Conservation (phyloP, 1,139 yeast species). For the Debaryomyces fabryi region DNA sequence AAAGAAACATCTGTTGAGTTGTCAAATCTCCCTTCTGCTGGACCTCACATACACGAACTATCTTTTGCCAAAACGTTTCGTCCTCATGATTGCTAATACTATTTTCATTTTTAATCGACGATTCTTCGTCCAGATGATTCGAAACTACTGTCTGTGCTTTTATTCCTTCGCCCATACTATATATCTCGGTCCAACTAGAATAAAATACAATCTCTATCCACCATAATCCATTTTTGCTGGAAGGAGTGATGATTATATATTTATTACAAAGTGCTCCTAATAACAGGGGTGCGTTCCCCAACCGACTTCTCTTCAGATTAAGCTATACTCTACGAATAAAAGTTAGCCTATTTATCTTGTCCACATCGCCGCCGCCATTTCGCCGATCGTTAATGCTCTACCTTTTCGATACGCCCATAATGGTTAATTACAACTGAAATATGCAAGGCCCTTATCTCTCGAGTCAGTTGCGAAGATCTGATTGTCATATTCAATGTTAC, state of each 20-base stretch:
- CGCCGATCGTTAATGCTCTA: not conserved
- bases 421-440: not conserved
- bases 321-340: not conserved
- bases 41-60: slow-evolving; percentile 22
- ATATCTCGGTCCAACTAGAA: not conserved
- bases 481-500: not conserved
- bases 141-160: not conserved
- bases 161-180: not conserved
- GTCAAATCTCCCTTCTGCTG: slow-evolving; percentile 40
- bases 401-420: not conserved
- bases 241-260: not conserved
- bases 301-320: not conserved
- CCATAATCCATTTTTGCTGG: not conserved
- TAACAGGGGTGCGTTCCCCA: slow-evolving; percentile 3
- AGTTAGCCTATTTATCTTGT: not conserved
- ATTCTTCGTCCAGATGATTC: not conserved
- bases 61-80: slow-evolving; percentile 19
- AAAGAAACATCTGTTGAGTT: slow-evolving; percentile 58
- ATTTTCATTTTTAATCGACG: not conserved
- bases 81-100: slow-evolving; percentile 7
- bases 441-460: not conserved
- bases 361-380: not conserved
- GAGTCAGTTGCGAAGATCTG: not conserved
- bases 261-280: slow-evolving; percentile 2
- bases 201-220: not conserved